Conservation (phyloP, 2,329 filamentous ascomycete species). For the Monilinia aucupariae region DNA sequence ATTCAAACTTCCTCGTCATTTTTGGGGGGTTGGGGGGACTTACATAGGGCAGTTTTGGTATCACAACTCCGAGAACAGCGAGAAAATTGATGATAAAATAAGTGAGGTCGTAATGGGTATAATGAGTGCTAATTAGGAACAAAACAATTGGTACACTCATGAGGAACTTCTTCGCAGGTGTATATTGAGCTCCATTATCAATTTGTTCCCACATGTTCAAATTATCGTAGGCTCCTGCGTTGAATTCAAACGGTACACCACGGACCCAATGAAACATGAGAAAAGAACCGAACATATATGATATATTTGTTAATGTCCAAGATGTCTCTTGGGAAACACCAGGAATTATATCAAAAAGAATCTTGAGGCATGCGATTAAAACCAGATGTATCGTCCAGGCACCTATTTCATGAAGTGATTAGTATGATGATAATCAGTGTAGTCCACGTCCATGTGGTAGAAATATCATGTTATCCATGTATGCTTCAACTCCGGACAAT, state of each 20-base stretch:
- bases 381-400: conserved; percentile 98
- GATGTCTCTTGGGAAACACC: conserved; percentile 96
- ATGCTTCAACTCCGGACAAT: background rate
- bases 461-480: background rate
- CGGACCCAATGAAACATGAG: conserved; percentile 99
- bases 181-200: conserved; percentile 98
- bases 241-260: conserved; percentile 98
- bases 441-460: background rate
- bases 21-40: conserved; percentile 36
- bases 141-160: conserved; percentile 89
- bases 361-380: conserved; percentile 84
- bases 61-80: conserved; percentile 85
- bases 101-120: conserved; percentile 94
- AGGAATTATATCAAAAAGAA: conserved; percentile 94
- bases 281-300: conserved; percentile 98
- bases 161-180: conserved; percentile 96
- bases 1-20: background rate
- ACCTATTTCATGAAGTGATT: conserved; percentile 48
- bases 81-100: conserved; percentile 98
- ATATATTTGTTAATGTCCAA: conserved; percentile 98
- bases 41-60: conserved; percentile 94
- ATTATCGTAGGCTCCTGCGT: conserved; percentile 96
- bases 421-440: conserved; percentile 14
- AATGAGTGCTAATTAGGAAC: conserved; percentile 95
- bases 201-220: conserved; percentile 99